Percentiles rank a stretch among this genome's conserved stretches.
phyloP scores from a whole-genome alignment of 805 yeast species.

The Kregervanrija pseudodelftensis region DNA sequence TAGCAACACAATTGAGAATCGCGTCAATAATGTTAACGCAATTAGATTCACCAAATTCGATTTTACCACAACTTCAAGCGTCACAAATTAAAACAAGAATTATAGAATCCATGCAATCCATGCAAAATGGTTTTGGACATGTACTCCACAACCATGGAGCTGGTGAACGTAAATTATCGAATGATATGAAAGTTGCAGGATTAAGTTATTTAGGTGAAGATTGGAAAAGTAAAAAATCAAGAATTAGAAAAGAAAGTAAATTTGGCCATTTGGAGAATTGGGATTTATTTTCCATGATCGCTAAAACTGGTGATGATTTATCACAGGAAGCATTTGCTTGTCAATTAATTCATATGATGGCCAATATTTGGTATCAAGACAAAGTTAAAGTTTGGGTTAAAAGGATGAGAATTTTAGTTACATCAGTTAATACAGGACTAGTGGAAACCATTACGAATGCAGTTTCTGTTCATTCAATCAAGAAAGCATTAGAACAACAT shows the following conservation, averaged over 20 bases:
- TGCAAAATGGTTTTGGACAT: slow-evolving; percentile 57
- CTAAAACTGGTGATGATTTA: slow-evolving; percentile 91
- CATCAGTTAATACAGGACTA: slow-evolving; percentile 84
- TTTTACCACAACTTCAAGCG: slow-evolving; percentile 52
- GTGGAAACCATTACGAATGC: slow-evolving; percentile 97
- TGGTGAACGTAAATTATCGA: slow-evolving; percentile 87
- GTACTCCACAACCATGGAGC: slow-evolving; percentile 57
- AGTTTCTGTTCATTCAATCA: slow-evolving; percentile 86
- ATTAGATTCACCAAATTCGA: slow-evolving; percentile 53
- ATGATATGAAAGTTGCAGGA: slow-evolving; percentile 84
- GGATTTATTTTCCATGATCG: slow-evolving; percentile 94
- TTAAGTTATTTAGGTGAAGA: slow-evolving; percentile 79
- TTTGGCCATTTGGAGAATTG: slow-evolving; percentile 86
- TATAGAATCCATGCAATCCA: slow-evolving; percentile 65
- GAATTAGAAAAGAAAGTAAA: slow-evolving; percentile 71
- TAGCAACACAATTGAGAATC: slow-evolving; percentile 91
- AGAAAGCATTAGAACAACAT: slow-evolving; percentile 79
- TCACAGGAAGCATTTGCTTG: slow-evolving; percentile 98
- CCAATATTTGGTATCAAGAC: slow-evolving; percentile 71
- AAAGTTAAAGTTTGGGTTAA: slow-evolving; percentile 83
- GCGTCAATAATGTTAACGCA: slow-evolving; percentile 94
- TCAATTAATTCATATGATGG: slow-evolving; percentile 81
- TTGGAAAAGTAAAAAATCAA: slow-evolving; percentile 75
- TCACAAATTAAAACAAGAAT: slow-evolving; percentile 61
- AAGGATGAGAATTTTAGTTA: slow-evolving; percentile 83